Evolutionary conservation across 2,329 filamentous ascomycete genomes (phyloP).

Genomic region (Claviceps monticola): DNA sequence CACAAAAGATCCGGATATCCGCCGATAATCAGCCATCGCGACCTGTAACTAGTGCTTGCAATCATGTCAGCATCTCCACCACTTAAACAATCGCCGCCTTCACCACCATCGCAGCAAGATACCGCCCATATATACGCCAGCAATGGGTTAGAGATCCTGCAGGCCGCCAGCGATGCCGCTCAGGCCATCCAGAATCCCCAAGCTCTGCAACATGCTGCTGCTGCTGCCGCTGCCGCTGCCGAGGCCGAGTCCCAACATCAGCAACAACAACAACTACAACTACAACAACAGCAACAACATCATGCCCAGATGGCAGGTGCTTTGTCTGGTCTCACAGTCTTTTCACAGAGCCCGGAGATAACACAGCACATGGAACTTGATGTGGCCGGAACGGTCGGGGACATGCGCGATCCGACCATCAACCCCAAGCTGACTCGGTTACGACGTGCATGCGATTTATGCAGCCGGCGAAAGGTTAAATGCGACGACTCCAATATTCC

Average conservation of each 20-base stretch:
- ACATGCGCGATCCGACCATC: constrained; percentile 26
- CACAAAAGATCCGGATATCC: constrained; percentile 24
- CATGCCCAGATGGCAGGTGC: background rate
- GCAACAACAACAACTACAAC: constrained; percentile 4
- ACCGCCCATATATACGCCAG: constrained; percentile 29
- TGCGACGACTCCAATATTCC: constrained; percentile 43
- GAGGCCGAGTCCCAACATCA: constrained; percentile 13
- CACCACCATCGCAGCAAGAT: constrained; percentile 10
- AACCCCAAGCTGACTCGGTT: constrained; percentile 41
- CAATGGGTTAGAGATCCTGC: constrained; percentile 31
- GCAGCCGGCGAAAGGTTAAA: constrained; percentile 48
- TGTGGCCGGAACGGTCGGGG: constrained; percentile 7
- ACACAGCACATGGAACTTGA: constrained; percentile 3
- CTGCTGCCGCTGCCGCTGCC: constrained; percentile 22
- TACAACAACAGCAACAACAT: constrained; percentile 4
- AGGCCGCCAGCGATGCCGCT: constrained; percentile 30
- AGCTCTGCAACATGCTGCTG: constrained; percentile 25
- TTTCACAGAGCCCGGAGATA: background rate
- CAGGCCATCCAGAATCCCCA: constrained; percentile 25
- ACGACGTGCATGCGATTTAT: constrained; percentile 46
- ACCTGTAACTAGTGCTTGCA: constrained; percentile 5
- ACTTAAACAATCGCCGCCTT: constrained; percentile 10
- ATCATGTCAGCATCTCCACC: constrained; percentile 15
- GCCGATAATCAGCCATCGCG: constrained; percentile 30
- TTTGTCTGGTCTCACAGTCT: background rate